These are phyloP conservation scores for Guillardia theta DNA, from an alignment of 78 protist genomes.

Conservation along the genomic window DNA sequence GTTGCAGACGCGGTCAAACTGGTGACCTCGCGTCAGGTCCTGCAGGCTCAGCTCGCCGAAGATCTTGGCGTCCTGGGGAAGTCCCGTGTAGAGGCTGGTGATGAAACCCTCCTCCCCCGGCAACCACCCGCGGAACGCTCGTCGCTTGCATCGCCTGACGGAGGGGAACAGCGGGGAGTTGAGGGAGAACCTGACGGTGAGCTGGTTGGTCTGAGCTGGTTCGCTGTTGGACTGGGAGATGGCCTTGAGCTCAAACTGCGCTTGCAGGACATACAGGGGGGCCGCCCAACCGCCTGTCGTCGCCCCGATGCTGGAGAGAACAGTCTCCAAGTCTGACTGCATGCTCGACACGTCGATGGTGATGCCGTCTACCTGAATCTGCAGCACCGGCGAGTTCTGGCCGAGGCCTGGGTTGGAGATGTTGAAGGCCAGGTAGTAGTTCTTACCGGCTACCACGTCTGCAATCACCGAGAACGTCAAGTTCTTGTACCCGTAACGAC, in stretches of 20 bases:
- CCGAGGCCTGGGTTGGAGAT: background rate
- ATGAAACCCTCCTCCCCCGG: too few species aligned
- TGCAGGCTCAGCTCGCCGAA: too few species aligned
- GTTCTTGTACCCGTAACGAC: too few species aligned
- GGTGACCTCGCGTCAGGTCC: too few species aligned
- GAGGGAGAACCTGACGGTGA: background rate
- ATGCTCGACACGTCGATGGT: too few species aligned
- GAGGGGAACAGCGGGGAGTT: background rate
- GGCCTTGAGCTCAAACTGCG: background rate
- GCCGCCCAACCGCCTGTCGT: background rate
- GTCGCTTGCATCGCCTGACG: too few species aligned
- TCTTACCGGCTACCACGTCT: background rate
- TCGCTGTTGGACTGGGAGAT: background rate
- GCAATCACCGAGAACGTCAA: too few species aligned
- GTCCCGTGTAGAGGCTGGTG: too few species aligned
- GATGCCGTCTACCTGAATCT: background rate
- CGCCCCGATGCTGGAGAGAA: background rate
- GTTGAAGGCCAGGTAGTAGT: background rate
- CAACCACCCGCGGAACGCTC: too few species aligned
- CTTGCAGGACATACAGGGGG: background rate
- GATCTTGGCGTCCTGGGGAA: too few species aligned
- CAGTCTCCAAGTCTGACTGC: too few species aligned
- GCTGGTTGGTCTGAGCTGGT: background rate
- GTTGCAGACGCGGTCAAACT: too few species aligned
- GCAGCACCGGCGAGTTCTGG: background rate